These are phyloP conservation scores for Hippophae tibetana DNA, from an alignment of 306 rosid species.

Conservation along the genomic window DNA sequence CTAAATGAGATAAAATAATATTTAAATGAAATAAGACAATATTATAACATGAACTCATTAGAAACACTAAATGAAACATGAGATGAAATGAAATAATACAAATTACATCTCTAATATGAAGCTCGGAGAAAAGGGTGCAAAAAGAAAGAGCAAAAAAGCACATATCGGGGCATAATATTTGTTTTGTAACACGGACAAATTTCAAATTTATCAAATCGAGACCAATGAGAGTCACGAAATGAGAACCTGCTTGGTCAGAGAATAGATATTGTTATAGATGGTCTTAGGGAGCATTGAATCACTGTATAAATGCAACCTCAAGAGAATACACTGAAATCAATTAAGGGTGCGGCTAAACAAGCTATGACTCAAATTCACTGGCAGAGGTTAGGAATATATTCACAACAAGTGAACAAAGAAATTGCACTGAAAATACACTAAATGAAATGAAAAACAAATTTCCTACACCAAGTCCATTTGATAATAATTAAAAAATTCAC, in stretches of 20 bases:
- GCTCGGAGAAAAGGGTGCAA: too few species aligned
- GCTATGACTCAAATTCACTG: not conserved
- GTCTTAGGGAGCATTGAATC: slow-evolving; percentile 19
- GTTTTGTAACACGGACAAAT: too few species aligned
- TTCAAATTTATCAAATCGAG: slow-evolving; percentile 7
- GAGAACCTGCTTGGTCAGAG: not conserved
- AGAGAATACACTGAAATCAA: slow-evolving; percentile 11
- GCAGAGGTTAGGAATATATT: not conserved
- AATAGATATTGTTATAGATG: slow-evolving; percentile 9
- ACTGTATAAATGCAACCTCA: slow-evolving; percentile 9
- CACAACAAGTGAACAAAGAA: too few species aligned
- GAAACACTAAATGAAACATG: too few species aligned
- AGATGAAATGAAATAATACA: too few species aligned
- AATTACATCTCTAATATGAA: too few species aligned
- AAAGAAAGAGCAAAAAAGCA: not conserved
- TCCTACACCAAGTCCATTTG: too few species aligned
- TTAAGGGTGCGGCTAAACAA: slow-evolving; percentile 11
- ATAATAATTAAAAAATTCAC: not conserved
- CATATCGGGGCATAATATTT: not conserved
- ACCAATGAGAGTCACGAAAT: slow-evolving; percentile 7
- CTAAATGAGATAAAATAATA: too few species aligned
- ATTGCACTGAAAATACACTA: too few species aligned
- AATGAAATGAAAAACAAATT: too few species aligned
- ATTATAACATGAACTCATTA: too few species aligned
- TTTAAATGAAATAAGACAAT: too few species aligned